Percentiles rank a stretch among this genome's conserved stretches.
Evolutionary conservation across 345 rosid species (phyloP).

Genomic region (Isatis tinctoria): DNA sequence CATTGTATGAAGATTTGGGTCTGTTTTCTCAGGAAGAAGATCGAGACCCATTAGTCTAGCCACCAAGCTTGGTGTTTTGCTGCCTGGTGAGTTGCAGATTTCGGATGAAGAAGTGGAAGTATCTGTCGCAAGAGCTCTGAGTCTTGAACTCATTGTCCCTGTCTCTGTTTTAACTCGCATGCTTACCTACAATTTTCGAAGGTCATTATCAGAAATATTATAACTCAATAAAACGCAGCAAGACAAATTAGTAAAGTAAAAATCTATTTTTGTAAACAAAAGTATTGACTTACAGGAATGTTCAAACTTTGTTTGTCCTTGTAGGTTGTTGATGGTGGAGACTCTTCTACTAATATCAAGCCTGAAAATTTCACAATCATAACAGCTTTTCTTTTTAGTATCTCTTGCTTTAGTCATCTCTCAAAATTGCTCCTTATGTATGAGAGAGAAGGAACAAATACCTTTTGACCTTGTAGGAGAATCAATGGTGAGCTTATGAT

Average conservation of each 20-base stretch:
- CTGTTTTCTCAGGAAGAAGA: constrained; percentile 53
- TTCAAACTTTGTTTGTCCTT: constrained; percentile 40
- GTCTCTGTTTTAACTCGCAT: constrained; percentile 54
- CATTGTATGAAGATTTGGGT: constrained; percentile 28
- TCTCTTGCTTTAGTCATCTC: not conserved
- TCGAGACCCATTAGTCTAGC: constrained; percentile 97
- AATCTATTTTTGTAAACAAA: not conserved
- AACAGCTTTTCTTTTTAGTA: not conserved
- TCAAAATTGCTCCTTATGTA: not conserved
- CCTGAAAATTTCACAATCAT: constrained; percentile 32
- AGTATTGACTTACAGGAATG: constrained; percentile 46
- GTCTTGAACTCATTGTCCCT: constrained; percentile 29
- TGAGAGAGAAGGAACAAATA: not conserved
- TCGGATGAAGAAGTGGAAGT: constrained; percentile 44
- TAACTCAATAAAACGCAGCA: not conserved
- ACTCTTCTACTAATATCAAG: constrained; percentile 54
- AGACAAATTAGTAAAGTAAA: constrained; percentile 10
- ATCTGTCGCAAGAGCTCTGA: constrained; percentile 23
- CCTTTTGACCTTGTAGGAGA: constrained; percentile 32
- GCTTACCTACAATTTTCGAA: constrained; percentile 43
- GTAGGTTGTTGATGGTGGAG: constrained; percentile 33
- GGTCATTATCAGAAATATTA: not conserved
- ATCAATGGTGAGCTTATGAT: constrained; percentile 14
- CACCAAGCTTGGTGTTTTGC: constrained; percentile 76
- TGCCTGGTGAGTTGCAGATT: constrained; percentile 59